Percentiles rank a stretch among this genome's conserved stretches.
Conservation (phyloP, 2,329 filamentous ascomycete genomes). For the Aphanoascus verrucosus region DNA sequence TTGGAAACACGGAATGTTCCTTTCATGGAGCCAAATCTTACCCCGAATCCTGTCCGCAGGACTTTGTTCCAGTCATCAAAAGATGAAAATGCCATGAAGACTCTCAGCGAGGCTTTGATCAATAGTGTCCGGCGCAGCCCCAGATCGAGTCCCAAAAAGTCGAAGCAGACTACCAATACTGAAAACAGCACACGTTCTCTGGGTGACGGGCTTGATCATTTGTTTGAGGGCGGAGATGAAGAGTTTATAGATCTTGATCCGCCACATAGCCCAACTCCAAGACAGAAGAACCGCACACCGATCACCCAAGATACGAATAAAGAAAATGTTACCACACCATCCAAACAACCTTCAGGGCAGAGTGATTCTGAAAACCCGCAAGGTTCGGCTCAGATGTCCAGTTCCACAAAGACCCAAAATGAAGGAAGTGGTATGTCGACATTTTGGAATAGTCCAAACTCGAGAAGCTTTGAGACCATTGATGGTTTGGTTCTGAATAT, state of each 20-base stretch:
- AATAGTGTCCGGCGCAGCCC: slow-evolving; percentile 43
- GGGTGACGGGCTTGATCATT: slow-evolving; percentile 47
- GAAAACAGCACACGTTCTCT: slow-evolving; percentile 44
- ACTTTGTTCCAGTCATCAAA: slow-evolving; percentile 35
- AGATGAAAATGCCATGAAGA: slow-evolving; percentile 28
- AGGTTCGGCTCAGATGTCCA: not conserved
- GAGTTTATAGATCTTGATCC: slow-evolving; percentile 42
- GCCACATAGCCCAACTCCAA: slow-evolving; percentile 43
- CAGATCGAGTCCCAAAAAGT: slow-evolving; percentile 27
- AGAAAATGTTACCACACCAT: slow-evolving; percentile 3
- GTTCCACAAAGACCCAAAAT: slow-evolving; percentile 3
- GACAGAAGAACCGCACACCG: slow-evolving; percentile 30
- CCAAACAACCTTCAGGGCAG: not conserved
- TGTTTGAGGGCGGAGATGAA: slow-evolving; percentile 53
- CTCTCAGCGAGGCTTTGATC: slow-evolving; percentile 27
- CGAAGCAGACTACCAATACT: slow-evolving; percentile 42
- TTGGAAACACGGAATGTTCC: slow-evolving; percentile 33
- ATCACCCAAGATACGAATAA: not conserved
- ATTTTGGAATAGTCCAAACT: slow-evolving; percentile 20
- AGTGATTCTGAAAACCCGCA: not conserved
- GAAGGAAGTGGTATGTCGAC: slow-evolving; percentile 17
- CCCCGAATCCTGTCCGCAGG: slow-evolving; percentile 44
- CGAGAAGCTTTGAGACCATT: slow-evolving; percentile 23
- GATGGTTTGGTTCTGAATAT: slow-evolving; percentile 32
- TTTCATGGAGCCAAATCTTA: slow-evolving; percentile 42